Percentiles rank a stretch among this genome's conserved stretches.
phyloP scores from a whole-genome alignment of 1,139 yeast genomes.

The Kluyveromyces marxianus region DNA sequence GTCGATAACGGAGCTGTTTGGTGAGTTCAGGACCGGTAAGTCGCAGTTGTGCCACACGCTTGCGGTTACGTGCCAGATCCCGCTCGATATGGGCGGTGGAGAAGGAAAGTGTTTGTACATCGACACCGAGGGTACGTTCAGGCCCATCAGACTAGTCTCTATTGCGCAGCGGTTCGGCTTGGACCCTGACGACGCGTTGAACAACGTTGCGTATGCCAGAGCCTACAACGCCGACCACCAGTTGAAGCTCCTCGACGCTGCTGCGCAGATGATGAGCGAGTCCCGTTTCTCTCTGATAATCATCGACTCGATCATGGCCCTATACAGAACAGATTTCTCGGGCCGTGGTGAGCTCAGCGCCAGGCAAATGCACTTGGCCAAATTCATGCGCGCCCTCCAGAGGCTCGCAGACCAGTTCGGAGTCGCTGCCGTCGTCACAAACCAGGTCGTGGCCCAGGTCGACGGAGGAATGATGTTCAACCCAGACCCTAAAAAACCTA shows the following conservation, averaged over 20 bases:
- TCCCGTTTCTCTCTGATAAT: conserved; percentile 74
- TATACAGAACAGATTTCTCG: conserved; percentile 88
- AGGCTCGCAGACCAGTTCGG: conserved; percentile 97
- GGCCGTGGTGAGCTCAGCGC: conserved; percentile 97
- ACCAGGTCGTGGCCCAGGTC: conserved; percentile 97
- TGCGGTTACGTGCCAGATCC: conserved; percentile 94
- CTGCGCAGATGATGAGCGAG: conserved; percentile 95
- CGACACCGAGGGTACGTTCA: conserved; percentile 94
- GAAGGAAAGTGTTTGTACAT: conserved; percentile 96
- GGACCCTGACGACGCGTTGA: conserved; percentile 90
- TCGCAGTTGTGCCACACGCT: conserved; percentile 95
- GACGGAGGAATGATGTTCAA: conserved; percentile 86
- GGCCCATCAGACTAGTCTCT: conserved; percentile 83
- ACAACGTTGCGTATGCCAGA: conserved; percentile 94
- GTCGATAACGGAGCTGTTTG: conserved; percentile 90
- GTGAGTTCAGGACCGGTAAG: conserved; percentile 96
- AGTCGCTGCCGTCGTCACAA: conserved; percentile 95
- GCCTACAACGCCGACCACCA: conserved; percentile 98
- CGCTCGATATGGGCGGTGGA: conserved; percentile 97
- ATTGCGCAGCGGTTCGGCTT: conserved; percentile 90
- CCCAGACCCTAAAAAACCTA: conserved; percentile 98
- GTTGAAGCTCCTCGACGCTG: conserved; percentile 73
- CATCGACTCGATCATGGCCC: conserved; percentile 94
- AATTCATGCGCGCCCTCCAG: conserved; percentile 84
- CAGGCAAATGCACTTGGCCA: conserved; percentile 90